A percentile compares a stretch with the other conserved stretches of the same genome.
Conservation (phyloP, 2,329 filamentous ascomycete genomes). For the Cladophialophora bantiana region DNA sequence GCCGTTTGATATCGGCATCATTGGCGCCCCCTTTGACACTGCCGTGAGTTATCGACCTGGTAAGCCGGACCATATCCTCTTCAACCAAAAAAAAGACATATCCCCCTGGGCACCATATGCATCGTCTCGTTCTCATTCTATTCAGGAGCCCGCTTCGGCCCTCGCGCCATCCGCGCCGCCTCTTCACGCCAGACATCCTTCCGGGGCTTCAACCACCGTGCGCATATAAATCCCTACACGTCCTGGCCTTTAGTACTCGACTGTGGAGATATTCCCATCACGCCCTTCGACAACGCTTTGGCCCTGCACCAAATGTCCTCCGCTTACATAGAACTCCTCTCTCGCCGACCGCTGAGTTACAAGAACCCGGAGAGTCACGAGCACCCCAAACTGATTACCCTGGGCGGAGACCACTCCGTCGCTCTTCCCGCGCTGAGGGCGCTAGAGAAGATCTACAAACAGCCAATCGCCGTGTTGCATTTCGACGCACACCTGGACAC, state of each 20-base stretch:
- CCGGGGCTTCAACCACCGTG: slow-evolving; percentile 82
- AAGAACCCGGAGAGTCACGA: slow-evolving; percentile 41
- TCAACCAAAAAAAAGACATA: background rate
- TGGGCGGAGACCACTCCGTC: slow-evolving; percentile 77
- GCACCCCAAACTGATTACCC: slow-evolving; percentile 66
- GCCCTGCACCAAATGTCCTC: slow-evolving; percentile 84
- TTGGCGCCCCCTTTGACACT: slow-evolving; percentile 77
- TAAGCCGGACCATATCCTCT: slow-evolving; percentile 43
- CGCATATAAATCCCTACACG: slow-evolving; percentile 81
- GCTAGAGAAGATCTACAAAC: slow-evolving; percentile 66
- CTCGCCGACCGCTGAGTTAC: slow-evolving; percentile 49
- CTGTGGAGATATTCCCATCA: slow-evolving; percentile 89
- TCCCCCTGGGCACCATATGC: background rate
- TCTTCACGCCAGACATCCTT: slow-evolving; percentile 81
- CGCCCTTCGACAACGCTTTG: slow-evolving; percentile 83
- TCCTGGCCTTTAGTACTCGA: slow-evolving; percentile 82
- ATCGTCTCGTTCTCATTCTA: slow-evolving; percentile 5
- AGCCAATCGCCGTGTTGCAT: slow-evolving; percentile 72
- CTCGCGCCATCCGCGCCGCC: slow-evolving; percentile 83
- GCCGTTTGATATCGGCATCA: slow-evolving; percentile 73
- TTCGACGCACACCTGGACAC: slow-evolving; percentile 84
- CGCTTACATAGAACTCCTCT: slow-evolving; percentile 74
- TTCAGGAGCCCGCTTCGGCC: slow-evolving; percentile 77
- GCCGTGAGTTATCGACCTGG: slow-evolving; percentile 73
- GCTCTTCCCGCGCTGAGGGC: slow-evolving; percentile 73